Evolutionary conservation across 805 yeast genomes (phyloP), one percentile per base, ranked within the genome.

Genomic region (Pichia membranifaciens): DNA sequence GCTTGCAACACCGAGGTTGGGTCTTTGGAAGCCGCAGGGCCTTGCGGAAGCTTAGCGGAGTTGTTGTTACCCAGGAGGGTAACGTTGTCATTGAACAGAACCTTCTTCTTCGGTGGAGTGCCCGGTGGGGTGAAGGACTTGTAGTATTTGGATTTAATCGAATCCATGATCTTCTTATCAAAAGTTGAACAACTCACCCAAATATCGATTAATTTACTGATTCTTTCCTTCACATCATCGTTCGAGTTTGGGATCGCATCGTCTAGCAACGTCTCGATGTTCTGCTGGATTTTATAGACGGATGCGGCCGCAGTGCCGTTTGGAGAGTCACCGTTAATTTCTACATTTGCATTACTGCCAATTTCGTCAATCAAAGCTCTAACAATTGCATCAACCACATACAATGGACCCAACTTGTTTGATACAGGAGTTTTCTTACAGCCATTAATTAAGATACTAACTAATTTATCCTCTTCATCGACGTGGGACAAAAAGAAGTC

Each of bases 151-250:
- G 71, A 65, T 60, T 82, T 77, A 49, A 87, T 74, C 17, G 73
- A 61, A 39, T 73, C 65, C 47, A 93, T 69, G 29, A 74, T 68
- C 36, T 73, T 71, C 38, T 77, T 75, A 47, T 73, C 72, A 67
- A 93, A 91, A 15, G 96, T 84, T 38, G 79, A 80, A 33, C 89
- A 84, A 54, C 87, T 81, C 55, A 81, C 87, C 99, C 99, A 93
- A 58, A 93, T 90, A 53, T 87, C 96, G 54, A 93, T 76, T 56
- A 93, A 74, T 67, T 89, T 91, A 58, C 81, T 72, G 56, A 89
- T 78, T 65, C 90, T 93, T 50, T 80, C 88, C 61, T 66, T 77
- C 66, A 72, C 85, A 60, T 73, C 85, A 47, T 68, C 73, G 50
- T 54, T 64, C 51, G 79, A 71, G 50, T 74, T 78, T 37, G 75